Evolutionary conservation across 1,139 yeast species (phyloP), one percentile per base, ranked within the genome.

Genomic region (Martiniozyma asiatica): DNA sequence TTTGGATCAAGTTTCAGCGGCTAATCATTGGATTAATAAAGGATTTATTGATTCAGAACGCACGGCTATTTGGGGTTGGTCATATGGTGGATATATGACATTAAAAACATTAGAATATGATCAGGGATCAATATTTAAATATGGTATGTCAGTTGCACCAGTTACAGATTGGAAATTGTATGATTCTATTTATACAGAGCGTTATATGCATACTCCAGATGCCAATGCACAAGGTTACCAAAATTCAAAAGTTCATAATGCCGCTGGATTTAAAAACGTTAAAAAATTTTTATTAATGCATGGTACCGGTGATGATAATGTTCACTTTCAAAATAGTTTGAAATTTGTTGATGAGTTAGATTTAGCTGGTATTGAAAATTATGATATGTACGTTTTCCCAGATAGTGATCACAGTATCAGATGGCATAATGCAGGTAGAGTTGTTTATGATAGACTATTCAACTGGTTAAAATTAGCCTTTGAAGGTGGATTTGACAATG

Each of bases 291-390:
- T 89, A 38, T 48, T 89, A 5, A 77, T 87, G 77, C 98, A 89
- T 48, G 99, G 99, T 1, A 80, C 97, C 0, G 93, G 93, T 3
- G 99, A 89, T 55, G 99, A 92, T 50, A 89, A 89, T 53, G 99
- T 89, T 15, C 98, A 89, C 55, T 59, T 85, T 39, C 95, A 85
- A 51, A 85, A 89, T 55, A 78, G 93, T 25, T 63, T 78, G 40
- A 69, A 76, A 48, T 57, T 89, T 24, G 46, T 89, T 14, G 96
- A 92, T 51, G 54, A 68, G 35, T 60, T 89, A 29, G 78, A 84
- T 46, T 28, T 66, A 32, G 56, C 60, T 14, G 61, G 60, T 7
- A 68, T 84, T 8, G 85, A 78, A 43, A 89, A 89, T 53, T 89
- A 79, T 50, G 99, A 89, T 45, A 67, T 85, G 48, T 92, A 80